A percentile compares a stretch with the other conserved stretches of the same genome.
phyloP scores from a whole-genome alignment of 2,329 filamentous ascomycete species.

The Dactylellina sp. region DNA sequence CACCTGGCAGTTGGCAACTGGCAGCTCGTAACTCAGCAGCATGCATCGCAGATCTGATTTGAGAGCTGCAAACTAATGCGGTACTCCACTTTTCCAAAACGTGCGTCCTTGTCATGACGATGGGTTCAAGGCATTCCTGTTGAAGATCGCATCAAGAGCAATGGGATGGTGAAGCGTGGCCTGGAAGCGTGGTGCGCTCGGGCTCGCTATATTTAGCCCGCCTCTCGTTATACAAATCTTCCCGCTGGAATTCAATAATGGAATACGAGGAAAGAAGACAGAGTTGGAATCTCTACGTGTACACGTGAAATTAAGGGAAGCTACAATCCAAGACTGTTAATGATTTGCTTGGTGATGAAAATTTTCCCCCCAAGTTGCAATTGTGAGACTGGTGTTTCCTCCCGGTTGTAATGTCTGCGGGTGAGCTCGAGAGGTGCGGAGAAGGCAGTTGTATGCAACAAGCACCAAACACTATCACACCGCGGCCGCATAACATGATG shows the following conservation, averaged over 20 bases:
- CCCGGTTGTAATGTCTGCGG: background rate
- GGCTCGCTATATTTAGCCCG: constrained; percentile 34
- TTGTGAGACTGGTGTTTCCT: constrained; percentile 10
- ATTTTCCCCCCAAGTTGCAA: background rate
- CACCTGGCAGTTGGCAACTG: too few relatives aligned
- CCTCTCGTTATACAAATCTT: constrained; percentile 14
- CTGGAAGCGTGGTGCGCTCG: constrained; percentile 2
- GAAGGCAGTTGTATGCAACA: constrained; percentile 48
- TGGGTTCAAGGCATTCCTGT: constrained; percentile 4
- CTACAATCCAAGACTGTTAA: constrained; percentile 2
- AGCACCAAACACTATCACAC: constrained; percentile 27
- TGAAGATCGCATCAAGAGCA: too few relatives aligned
- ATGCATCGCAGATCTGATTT: too few relatives aligned
- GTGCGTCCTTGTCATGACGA: background rate
- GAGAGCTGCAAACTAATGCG: too few relatives aligned
- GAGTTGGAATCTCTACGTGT: constrained; percentile 9
- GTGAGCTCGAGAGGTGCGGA: constrained; percentile 35
- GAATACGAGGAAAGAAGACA: constrained; percentile 3
- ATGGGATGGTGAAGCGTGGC: constrained; percentile 12
- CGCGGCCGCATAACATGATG: too few relatives aligned
- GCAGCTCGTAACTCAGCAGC: too few relatives aligned
- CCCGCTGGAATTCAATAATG: constrained; percentile 4
- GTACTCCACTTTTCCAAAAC: too few relatives aligned
- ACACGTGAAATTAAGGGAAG: background rate
- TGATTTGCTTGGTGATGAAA: background rate